Evolutionary conservation across 345 rosid genomes (phyloP), one percentile per base, ranked within the genome.

Genomic region (Gossypium sturtianum): DNA sequence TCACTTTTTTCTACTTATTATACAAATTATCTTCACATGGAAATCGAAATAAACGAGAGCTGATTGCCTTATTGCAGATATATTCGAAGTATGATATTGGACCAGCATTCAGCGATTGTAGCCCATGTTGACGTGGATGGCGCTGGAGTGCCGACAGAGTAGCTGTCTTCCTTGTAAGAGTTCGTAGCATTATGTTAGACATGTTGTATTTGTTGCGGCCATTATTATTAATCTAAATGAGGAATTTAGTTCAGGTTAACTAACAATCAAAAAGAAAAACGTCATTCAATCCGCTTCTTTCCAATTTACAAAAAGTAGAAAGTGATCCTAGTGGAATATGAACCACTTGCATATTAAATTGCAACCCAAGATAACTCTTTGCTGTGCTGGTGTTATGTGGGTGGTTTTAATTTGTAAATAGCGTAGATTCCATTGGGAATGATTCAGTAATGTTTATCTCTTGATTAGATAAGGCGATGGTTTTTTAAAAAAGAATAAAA

Each of bases 1-100:
- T 6, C 34, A 56, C 23, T n/a, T 11, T 0, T 56, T 2, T 71
- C 5, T 71, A 15, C 3, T 58, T 22, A 4, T 58, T 23, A 12
- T 58, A 23, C 38, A 23, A 58, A 58, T 19, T 23, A 20, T 27
- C 38, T 61, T 11, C 5, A 47, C 45, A 38, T 19, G 49, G 25
- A 70, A 53, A 34, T 70, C 0, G 17, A 20, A 57, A 58, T 22
- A 22, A 72, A 49, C 3, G 7, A 23, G 65, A 22, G 58, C n/a
- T 20, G 64, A 44, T 58, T 22, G 34, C 54, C 13, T 43, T 72
- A 15, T 41, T 71, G 74, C 65, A 71, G 74, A 71, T 72, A 63
- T 17, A 69, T 51, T 13, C 27, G 4, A 58, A 72, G 16, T 43
- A 43, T 41, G 75, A 38, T 20, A 10, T 69, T 9, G 66, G 54